Evolutionary conservation across 768 basidiomycete genomes (phyloP).

Genomic region (Coprinopsis sp.): DNA sequence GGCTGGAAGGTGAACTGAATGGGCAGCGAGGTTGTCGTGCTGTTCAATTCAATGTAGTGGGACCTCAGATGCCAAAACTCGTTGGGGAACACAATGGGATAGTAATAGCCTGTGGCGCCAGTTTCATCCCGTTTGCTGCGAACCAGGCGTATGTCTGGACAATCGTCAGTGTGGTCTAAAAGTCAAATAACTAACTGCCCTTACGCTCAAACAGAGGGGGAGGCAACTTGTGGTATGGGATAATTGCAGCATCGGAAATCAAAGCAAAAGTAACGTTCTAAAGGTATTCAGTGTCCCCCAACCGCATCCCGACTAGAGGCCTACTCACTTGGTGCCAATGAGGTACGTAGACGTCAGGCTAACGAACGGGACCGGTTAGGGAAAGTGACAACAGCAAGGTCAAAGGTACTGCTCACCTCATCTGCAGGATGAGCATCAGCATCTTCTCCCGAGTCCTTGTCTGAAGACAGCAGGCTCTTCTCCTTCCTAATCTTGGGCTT

Average conservation of each 20-base stretch:
- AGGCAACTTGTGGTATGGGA: slow-evolving; percentile 55
- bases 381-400: not conserved
- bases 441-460: slow-evolving; percentile 34
- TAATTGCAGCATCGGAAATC: slow-evolving; percentile 58
- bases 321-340: slow-evolving; percentile 74
- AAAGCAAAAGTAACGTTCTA: slow-evolving; percentile 88
- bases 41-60: slow-evolving; percentile 80
- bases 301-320: not conserved
- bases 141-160: slow-evolving; percentile 59
- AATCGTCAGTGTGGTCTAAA: slow-evolving; percentile 11
- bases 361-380: slow-evolving; percentile 5
- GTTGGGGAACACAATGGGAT: slow-evolving; percentile 87
- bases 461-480: slow-evolving; percentile 72
- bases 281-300: not conserved
- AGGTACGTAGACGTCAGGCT: slow-evolving; percentile 62
- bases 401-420: slow-evolving; percentile 38
- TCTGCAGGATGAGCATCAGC: slow-evolving; percentile 34
- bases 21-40: slow-evolving; percentile 73
- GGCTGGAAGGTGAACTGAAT: slow-evolving; percentile 82
- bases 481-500: slow-evolving; percentile 71
- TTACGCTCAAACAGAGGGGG: slow-evolving; percentile 58
- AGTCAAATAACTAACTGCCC: slow-evolving; percentile 23
- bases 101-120: slow-evolving; percentile 68
- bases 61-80: slow-evolving; percentile 91
- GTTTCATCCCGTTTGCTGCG: slow-evolving; percentile 56